Percentiles rank a stretch among this genome's conserved stretches.
Evolutionary conservation across 495 filamentous ascomycete genomes (phyloP).

Genomic region (Penicillium coprophilum): DNA sequence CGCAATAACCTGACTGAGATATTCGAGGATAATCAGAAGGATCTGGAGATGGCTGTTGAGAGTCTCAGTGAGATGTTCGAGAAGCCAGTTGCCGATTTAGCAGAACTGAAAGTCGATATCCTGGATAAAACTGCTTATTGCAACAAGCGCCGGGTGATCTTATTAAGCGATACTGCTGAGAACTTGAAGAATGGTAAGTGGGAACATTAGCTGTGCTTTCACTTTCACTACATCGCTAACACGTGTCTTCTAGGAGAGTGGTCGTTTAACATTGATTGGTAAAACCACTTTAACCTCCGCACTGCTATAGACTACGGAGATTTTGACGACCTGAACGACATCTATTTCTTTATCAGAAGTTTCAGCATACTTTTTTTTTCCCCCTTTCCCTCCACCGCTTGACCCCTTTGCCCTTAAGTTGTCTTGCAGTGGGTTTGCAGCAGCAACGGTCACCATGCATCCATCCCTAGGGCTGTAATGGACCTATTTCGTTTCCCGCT

Average conservation of each 20-base stretch:
- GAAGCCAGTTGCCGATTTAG: slow-evolving; percentile 81
- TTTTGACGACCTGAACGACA: slow-evolving; percentile 41
- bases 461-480: neutral
- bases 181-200: slow-evolving; percentile 81
- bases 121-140: slow-evolving; percentile 98
- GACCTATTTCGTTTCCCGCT: neutral
- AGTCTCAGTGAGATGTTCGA: slow-evolving; percentile 96
- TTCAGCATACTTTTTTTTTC: slow-evolving; percentile 1
- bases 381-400: neutral
- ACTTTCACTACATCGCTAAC: slow-evolving; percentile 8
- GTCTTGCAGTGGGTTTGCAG: neutral
- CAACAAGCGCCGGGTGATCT: slow-evolving; percentile 83
- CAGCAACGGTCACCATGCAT: neutral
- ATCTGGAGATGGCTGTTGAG: slow-evolving; percentile 95
- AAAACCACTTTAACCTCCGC: slow-evolving; percentile 9
- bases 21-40: slow-evolving; percentile 98
- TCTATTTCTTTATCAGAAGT: slow-evolving; percentile 3
- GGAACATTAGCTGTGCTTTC: neutral
- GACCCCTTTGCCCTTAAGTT: neutral
- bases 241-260: slow-evolving; percentile 35
- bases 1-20: slow-evolving; percentile 96
- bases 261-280: slow-evolving; percentile 49
- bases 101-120: slow-evolving; percentile 89
- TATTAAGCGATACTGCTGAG: slow-evolving; percentile 87
- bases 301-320: slow-evolving; percentile 8